A percentile compares a stretch with the other conserved stretches of the same genome.
These are phyloP conservation scores for Coniophora puteana DNA, from an alignment of 1,284 basidiomycete genomes.

Conservation along the genomic window DNA sequence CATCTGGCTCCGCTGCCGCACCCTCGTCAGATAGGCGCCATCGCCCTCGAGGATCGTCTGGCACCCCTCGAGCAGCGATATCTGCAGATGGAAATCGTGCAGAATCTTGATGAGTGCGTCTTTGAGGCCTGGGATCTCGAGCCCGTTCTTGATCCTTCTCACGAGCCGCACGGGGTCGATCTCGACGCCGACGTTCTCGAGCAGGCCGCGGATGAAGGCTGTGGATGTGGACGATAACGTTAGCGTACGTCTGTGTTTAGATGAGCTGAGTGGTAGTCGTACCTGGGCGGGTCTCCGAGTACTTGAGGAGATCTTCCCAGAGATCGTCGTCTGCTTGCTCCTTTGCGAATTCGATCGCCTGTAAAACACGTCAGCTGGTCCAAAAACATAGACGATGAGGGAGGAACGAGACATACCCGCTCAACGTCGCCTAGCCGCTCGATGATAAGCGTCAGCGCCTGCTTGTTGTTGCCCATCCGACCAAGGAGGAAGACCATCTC, in stretches of 20 bases:
- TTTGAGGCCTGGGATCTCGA: constrained; percentile 95
- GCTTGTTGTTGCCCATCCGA: constrained; percentile 96
- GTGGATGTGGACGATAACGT: too few relatives aligned
- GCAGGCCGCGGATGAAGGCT: constrained; percentile 92
- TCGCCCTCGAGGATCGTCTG: constrained; percentile 84
- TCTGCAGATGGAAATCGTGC: constrained; percentile 91
- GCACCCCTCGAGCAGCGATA: constrained; percentile 88
- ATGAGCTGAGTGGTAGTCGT: too few relatives aligned
- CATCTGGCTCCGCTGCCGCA: constrained; percentile 73
- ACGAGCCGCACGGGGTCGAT: constrained; percentile 96
- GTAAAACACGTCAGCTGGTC: constrained; percentile 5
- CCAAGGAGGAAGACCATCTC: constrained; percentile 99
- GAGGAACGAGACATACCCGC: constrained; percentile 47
- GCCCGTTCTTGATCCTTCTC: constrained; percentile 89
- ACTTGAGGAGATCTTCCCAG: constrained; percentile 94
- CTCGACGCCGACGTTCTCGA: constrained; percentile 95
- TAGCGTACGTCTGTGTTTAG: too few relatives aligned
- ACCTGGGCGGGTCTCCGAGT: constrained; percentile 93
- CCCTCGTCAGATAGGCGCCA: constrained; percentile 66
- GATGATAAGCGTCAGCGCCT: constrained; percentile 93
- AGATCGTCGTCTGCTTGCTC: constrained; percentile 97
- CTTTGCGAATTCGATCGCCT: constrained; percentile 98
- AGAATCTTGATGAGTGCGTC: constrained; percentile 95
- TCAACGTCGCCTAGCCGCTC: constrained; percentile 93
- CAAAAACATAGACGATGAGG: background rate